Evolutionary conservation across 768 basidiomycete genomes (phyloP).

Genomic region (Amanita thiersii): DNA sequence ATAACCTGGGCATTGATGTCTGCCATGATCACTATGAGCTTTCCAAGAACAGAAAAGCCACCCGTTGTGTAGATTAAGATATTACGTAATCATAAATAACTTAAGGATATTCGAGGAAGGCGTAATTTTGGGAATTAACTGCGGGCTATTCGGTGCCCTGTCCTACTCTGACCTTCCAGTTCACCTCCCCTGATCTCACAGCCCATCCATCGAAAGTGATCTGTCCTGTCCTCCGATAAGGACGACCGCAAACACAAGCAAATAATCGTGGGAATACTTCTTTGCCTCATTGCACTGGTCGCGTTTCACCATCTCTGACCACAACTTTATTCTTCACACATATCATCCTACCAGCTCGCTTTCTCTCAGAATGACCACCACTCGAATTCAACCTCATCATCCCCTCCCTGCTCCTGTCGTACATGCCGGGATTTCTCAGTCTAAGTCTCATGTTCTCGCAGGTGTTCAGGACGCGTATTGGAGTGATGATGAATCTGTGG

Average conservation of each 20-base stretch:
- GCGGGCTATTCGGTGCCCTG: too few relatives aligned
- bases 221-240: neutral
- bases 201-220: too few relatives aligned
- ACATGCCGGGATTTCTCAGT: slow-evolving; percentile 68
- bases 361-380: slow-evolving; percentile 34
- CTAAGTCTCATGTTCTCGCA: slow-evolving; percentile 79
- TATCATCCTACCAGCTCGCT: slow-evolving; percentile 5
- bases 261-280: slow-evolving; percentile 22
- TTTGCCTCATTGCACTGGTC: slow-evolving; percentile 19
- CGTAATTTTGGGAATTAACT: neutral
- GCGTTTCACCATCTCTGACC: slow-evolving; percentile 18
- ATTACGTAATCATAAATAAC: neutral
- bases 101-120: too few relatives aligned
- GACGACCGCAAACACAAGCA: slow-evolving; percentile 16
- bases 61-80: neutral
- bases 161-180: too few relatives aligned
- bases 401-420: slow-evolving; percentile 69
- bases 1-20: neutral
- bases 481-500: slow-evolving; percentile 86
- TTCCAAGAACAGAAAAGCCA: too few relatives aligned
- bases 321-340: slow-evolving; percentile 11
- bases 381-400: slow-evolving; percentile 51
- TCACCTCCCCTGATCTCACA: too few relatives aligned
- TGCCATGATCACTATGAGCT: neutral
- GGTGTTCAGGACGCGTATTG: slow-evolving; percentile 96